These are phyloP conservation scores for Medicago truncatula DNA, from an alignment of 306 rosid genomes.

Conservation along the genomic window DNA sequence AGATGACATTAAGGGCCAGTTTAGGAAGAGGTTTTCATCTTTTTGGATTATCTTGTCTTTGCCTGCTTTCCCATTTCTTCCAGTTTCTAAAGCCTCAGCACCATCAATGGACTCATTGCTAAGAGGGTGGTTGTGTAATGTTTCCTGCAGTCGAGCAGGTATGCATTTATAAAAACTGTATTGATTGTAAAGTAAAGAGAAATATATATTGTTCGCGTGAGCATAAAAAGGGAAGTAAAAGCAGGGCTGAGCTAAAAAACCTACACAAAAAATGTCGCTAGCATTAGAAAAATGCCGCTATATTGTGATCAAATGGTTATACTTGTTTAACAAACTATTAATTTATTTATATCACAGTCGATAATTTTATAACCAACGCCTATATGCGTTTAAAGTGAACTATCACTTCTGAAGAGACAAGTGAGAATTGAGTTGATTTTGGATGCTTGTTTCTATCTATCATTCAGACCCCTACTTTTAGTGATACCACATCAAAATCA, in stretches of 20 bases:
- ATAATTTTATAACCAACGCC: no score
- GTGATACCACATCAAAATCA: no score
- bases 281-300: background rate
- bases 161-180: background rate
- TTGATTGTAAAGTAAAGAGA: background rate
- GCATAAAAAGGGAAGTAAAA: background rate
- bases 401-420: background rate
- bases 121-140: slow-evolving; percentile 69
- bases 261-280: background rate
- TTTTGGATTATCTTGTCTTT: slow-evolving; percentile 29
- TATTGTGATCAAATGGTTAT: background rate
- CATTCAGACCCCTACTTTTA: no score
- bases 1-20: slow-evolving; percentile 90
- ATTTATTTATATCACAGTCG: background rate
- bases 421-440: background rate
- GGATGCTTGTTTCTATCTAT: no score
- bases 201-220: background rate
- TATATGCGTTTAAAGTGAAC: background rate
- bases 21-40: slow-evolving; percentile 60
- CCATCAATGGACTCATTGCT: slow-evolving; percentile 31
- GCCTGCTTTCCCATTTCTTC: slow-evolving; percentile 31
- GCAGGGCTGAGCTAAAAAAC: background rate
- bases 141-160: slow-evolving; percentile 57
- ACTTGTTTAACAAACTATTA: background rate
- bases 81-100: slow-evolving; percentile 58